Base-by-base conservation (phyloP, 805 yeast genomes). In the Candida tibetensis region DNA sequence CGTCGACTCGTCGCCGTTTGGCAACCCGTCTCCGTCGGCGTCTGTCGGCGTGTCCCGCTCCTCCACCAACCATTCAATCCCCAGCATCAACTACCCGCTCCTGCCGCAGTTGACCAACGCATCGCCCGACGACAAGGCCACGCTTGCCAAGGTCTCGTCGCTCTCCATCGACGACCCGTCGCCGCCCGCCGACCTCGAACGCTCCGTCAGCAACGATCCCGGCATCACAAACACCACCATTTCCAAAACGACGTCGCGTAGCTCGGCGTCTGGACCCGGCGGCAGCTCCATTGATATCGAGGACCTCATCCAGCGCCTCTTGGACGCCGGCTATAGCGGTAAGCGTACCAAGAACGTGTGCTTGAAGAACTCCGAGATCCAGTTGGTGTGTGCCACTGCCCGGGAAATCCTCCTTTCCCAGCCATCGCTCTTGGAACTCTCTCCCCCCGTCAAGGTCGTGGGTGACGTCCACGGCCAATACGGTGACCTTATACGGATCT, bases 381-480 rank as follows among this genome's bases (percentile, higher is more conserved):
- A 89, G 17, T 73, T 79, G 47, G 82, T 93, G 30, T 93, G 99
- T 65, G 75, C 85, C 28, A 78, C 80, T 28, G 95, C 97, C 3
- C 74, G 96, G 44, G 96, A 93, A 55, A 81, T 91, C 12, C 87
- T 93, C 52, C 66, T 93, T 40, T 77, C 85, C 38, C 98, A 93
- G 60, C 99, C 99, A 4, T 76, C 96, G 4, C 65, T 91, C 36
- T 69, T 91, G 41, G 98, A 93, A 60, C 71, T 91, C 44, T 78
- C 86, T 30, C 86, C 93, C 2, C 93, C 95, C 0, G 93, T 85
- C 16, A 85, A 85, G 58, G 85, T 85, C 16, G 95, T 85, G 4
- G 95, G 95, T 33, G 99, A 93, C 59, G 95, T 93, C 21, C 99
- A 93, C 62, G 99, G 99, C 21, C 99, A 93, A 63, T 93, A 83